phyloP scores from a whole-genome alignment of 306 rosid species.

The Malus asiatica region DNA sequence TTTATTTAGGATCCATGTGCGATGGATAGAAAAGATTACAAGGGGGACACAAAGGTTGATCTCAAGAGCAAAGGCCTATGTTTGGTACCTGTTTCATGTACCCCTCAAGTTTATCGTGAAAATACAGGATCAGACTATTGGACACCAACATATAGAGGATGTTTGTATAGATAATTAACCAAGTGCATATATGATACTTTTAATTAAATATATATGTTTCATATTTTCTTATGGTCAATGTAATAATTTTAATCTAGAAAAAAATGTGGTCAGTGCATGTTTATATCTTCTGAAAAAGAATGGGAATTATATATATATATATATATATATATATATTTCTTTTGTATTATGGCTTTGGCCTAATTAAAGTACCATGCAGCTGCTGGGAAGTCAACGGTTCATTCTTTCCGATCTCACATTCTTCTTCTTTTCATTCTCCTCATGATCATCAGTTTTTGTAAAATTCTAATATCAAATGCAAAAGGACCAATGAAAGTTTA shows the following conservation, averaged over 20 bases:
- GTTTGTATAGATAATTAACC: conserved; percentile 54
- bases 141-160: conserved; percentile 87
- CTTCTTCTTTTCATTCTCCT: neutral
- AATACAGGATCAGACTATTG: conserved; percentile 80
- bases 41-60: conserved; percentile 47
- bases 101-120: conserved; percentile 72
- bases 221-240: neutral
- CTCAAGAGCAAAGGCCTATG: conserved; percentile 79
- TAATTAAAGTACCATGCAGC: too few species aligned
- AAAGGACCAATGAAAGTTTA: neutral
- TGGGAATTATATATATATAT: too few species aligned
- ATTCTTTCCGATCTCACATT: neutral
- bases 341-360: too few species aligned
- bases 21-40: conserved; percentile 50
- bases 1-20: conserved; percentile 59
- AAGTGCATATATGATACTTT: neutral
- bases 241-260: neutral
- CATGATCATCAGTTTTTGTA: neutral
- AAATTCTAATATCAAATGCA: neutral
- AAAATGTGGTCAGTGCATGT: neutral
- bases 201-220: neutral
- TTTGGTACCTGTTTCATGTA: conserved; percentile 75
- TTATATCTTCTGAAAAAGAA: too few species aligned
- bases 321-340: too few species aligned
- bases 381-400: neutral